These are phyloP conservation scores for Rugonectria rugulosa DNA, from an alignment of 2,329 filamentous ascomycete genomes.

Conservation along the genomic window DNA sequence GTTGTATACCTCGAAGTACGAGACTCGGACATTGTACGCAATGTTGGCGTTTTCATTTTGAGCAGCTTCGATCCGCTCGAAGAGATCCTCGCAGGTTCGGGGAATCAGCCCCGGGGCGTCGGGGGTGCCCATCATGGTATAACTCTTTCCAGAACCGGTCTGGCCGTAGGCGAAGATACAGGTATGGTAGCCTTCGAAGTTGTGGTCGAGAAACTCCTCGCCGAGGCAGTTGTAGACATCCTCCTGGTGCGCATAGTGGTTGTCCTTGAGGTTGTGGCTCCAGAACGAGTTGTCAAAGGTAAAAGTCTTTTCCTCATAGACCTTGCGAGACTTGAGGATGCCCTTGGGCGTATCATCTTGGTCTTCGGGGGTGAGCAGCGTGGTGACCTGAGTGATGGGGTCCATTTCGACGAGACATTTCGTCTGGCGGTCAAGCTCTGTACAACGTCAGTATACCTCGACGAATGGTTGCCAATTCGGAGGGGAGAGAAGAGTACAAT, in stretches of 20 bases:
- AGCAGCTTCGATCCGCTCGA: constrained; percentile 85
- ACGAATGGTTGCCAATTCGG: not conserved
- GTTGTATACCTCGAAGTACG: constrained; percentile 99
- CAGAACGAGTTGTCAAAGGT: constrained; percentile 99
- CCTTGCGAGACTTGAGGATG: constrained; percentile 70
- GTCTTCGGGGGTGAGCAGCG: constrained; percentile 74
- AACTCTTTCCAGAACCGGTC: constrained; percentile 96
- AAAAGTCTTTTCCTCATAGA: constrained; percentile 87
- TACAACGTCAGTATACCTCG: not conserved
- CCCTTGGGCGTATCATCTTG: constrained; percentile 59
- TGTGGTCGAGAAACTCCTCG: constrained; percentile 97
- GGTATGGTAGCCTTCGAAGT: constrained; percentile 98
- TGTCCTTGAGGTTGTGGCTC: constrained; percentile 82
- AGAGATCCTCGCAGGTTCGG: constrained; percentile 93
- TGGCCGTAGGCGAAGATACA: constrained; percentile 99
- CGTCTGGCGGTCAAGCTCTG: constrained; percentile 82
- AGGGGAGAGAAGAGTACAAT: not conserved
- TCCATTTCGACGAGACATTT: constrained; percentile 93
- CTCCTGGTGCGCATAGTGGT: constrained; percentile 90
- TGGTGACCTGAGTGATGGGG: constrained; percentile 84
- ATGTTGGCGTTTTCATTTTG: constrained; percentile 85
- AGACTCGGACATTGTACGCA: constrained; percentile 96
- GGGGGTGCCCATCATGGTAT: constrained; percentile 94
- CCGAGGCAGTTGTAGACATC: constrained; percentile 94
- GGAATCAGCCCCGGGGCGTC: constrained; percentile 92